Conservation (phyloP, 306 rosid species). For the Vicia faba region DNA sequence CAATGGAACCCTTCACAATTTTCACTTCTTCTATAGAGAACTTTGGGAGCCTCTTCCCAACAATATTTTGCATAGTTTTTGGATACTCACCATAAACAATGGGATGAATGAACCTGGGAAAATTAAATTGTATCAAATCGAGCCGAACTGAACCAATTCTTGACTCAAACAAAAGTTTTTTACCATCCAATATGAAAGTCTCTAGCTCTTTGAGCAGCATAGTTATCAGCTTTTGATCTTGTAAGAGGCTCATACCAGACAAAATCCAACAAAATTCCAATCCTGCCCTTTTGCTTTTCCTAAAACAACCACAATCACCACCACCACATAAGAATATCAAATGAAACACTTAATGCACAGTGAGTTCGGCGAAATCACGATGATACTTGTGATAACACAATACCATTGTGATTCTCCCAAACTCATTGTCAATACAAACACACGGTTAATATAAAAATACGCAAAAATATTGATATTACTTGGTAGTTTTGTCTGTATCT, state of each 20-base stretch:
- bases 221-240: constrained; percentile 77
- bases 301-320: constrained; percentile 37
- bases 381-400: too few relatives aligned
- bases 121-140: too few relatives aligned
- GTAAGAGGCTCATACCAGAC: constrained; percentile 96
- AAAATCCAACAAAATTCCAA: constrained; percentile 86
- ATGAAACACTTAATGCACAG: too few relatives aligned
- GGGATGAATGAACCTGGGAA: constrained; percentile 96
- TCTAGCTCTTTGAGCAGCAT: constrained; percentile 94
- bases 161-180: constrained; percentile 15
- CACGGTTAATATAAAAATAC: too few relatives aligned
- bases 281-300: constrained; percentile 77
- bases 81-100: constrained; percentile 92
- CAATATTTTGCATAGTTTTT: constrained; percentile 70
- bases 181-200: constrained; percentile 97
- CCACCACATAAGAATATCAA: constrained; percentile 15
- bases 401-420: too few relatives aligned
- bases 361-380: too few relatives aligned
- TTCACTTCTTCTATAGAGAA: constrained; percentile 79
- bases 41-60: constrained; percentile 80
- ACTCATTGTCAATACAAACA: too few relatives aligned
- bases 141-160: too few relatives aligned
- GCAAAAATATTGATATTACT: too few relatives aligned
- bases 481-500: constrained; percentile 79
- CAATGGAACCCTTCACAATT: constrained; percentile 78